Percentiles rank a stretch among this genome's conserved stretches.
These are phyloP conservation scores for Aspergillus latus DNA, from an alignment of 2,329 filamentous ascomycete genomes.

Conservation along the genomic window DNA sequence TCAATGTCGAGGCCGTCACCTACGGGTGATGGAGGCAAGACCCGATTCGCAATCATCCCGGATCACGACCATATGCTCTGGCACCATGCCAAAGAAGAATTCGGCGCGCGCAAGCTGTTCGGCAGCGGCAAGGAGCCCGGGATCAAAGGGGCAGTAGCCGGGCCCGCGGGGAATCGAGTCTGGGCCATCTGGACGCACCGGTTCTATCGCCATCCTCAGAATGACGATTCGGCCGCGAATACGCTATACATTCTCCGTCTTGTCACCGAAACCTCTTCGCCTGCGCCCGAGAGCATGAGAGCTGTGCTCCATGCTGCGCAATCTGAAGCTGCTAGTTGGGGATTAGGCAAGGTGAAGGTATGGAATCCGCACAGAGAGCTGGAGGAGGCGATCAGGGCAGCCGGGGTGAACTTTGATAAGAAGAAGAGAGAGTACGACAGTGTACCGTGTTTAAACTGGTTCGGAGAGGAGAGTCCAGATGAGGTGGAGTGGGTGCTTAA, in stretches of 20 bases:
- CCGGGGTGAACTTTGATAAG: background rate
- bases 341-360: constrained; percentile 21
- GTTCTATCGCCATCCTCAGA: constrained; percentile 22
- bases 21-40: no score
- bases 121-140: constrained; percentile 6
- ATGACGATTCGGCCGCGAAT: background rate
- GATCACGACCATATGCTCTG: constrained; percentile 26
- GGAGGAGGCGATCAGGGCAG: background rate
- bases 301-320: constrained; percentile 22
- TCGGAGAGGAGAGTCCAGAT: constrained; percentile 15
- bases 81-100: constrained; percentile 26
- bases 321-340: constrained; percentile 24
- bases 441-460: constrained; percentile 24
- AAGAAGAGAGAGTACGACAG: constrained; percentile 15
- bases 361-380: constrained; percentile 22
- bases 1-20: background rate
- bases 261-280: background rate
- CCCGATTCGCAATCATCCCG: constrained; percentile 20
- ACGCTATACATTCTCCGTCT: constrained; percentile 8
- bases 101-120: constrained; percentile 20
- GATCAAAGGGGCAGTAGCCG: constrained; percentile 23
- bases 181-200: constrained; percentile 28
- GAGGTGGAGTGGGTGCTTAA: constrained; percentile 31
- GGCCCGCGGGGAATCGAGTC: constrained; percentile 19
- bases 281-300: background rate